Evolutionary conservation across 78 protist genomes (phyloP), one percentile per base, ranked within the genome.

Genomic region (Salpingoeca rosetta): DNA sequence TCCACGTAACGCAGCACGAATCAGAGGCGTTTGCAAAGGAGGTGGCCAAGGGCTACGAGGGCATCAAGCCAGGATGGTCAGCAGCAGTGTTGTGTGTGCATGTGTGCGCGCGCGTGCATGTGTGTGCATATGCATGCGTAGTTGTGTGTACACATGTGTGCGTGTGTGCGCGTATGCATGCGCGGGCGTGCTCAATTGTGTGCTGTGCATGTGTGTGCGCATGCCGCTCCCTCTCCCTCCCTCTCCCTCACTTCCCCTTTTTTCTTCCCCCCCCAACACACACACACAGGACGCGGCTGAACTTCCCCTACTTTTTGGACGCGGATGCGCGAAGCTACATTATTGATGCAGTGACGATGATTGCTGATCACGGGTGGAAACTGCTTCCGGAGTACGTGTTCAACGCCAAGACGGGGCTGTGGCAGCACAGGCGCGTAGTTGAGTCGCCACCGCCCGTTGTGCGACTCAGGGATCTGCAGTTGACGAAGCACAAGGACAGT

Each of bases 361-460:
- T 94, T 37, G 89, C 89, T 12, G 56, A 37, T 31, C 65, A 94
- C 42, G 97, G 94, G 39, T 90, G 92, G 92, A 78, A 75, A 81
- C 57, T 95, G 83, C 87, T 95, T 44, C 92, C 93, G 65, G 88
- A 42, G 72, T 95, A 95, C 88, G 31, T 37, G 40, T 75, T 86
- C 83, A 75, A 76, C 28, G 83, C 81, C 0, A 45, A 81, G 40
- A 87, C 91, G 35, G 95, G 88, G 73, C 92, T 92, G 87, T 92
- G 94, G 94, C 76, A 82, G 26, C 94, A 94, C 86, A 38, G 91
- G 88, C n/a, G n/a, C n/a, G n/a, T n/a, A n/a, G n/a, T n/a, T n/a
- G n/a, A n/a, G n/a, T n/a, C n/a, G n/a, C n/a, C n/a, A n/a, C n/a
- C n/a, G n/a, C n/a, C n/a, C n/a, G n/a, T n/a, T n/a, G n/a, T n/a